Evolutionary conservation across 106 monocot genomes (phyloP), one percentile per base, ranked within the genome.

Genomic region (Gastrodia elata): DNA sequence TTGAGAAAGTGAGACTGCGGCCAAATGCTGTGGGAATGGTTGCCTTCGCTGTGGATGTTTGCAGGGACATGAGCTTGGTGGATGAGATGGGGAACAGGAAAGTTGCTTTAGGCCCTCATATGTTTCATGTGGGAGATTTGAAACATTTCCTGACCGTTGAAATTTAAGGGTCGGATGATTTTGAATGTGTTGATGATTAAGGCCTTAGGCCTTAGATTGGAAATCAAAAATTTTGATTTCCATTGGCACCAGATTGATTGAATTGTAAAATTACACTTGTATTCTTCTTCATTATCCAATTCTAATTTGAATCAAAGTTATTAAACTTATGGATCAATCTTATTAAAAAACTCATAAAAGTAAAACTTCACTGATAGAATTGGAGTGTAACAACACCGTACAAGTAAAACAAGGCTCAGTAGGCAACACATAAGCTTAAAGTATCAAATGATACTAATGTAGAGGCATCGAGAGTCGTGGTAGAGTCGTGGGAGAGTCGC

Each of bases 1-100:
- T 93, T 65, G 84, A 93, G 83, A 98, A 85, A 88, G 83, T 98
- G 67, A 48, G 9, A n/a, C 58, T 91, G 75, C 74, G 58, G 38
- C 68, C 86, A 16, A 46, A 72, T 2, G 85, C 78, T 44, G 55
- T 26, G 38, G 77, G 71, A 42, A 59, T 38, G 9, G 90, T 98
- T 48, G 83, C n/a, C 77, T 98, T 98, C 77, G 81, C 64, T 44
- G 90, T 98, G 13, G 93, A 93, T 46, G 88, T 85, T 4, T 98
- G 93, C 82, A 93, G 76, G 86, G 91, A 93, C 64, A 76, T 98
- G 82, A 88, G 88, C 48, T 75, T 98, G 25, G 91, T 82, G 72
- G 97, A 93, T 74, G 93, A 93, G 73, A 20, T 43, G 32, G 97
- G 97, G 32, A 74, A 80, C 30, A 74, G 85, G 77, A 98, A 85